Evolutionary conservation across 2,329 filamentous ascomycete species (phyloP).

Genomic region (Fusarium pseudonygamai): DNA sequence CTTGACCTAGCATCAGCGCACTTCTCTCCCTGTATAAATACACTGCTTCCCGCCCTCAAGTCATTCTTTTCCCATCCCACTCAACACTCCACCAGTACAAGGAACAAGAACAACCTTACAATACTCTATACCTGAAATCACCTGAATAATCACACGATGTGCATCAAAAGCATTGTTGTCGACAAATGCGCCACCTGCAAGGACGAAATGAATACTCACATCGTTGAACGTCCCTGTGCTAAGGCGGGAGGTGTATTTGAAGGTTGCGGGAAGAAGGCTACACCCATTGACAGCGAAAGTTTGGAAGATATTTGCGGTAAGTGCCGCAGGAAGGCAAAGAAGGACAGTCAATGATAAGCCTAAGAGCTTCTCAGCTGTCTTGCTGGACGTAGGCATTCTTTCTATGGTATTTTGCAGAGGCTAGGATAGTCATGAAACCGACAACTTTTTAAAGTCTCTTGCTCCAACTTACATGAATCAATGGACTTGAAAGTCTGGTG

Average conservation of each 20-base stretch:
- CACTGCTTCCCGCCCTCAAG: accelerated
- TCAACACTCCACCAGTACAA: accelerated
- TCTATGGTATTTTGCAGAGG: accelerated
- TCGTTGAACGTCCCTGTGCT: accelerated
- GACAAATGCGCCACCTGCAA: background rate
- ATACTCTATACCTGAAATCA: background rate
- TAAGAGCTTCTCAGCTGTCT: no score
- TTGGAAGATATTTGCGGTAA: accelerated
- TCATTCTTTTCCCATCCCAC: background rate
- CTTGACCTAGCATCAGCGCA: accelerated
- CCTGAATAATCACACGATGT: background rate
- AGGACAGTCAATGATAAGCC: accelerated
- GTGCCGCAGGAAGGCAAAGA: background rate
- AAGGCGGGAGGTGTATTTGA: background rate
- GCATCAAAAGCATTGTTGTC: accelerated
- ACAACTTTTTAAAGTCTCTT: accelerated
- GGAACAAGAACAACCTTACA: accelerated
- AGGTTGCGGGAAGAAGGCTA: background rate
- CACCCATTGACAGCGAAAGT: accelerated
- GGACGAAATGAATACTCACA: background rate
- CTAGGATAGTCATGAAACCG: accelerated
- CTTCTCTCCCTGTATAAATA: accelerated
- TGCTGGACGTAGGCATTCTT: accelerated
- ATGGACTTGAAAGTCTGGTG: accelerated
- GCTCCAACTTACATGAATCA: accelerated